A percentile compares a stretch with the other conserved stretches of the same genome.
These are phyloP conservation scores for Hanseniaspora uvarum DNA, from an alignment of 1,139 yeast genomes.

Conservation along the genomic window DNA sequence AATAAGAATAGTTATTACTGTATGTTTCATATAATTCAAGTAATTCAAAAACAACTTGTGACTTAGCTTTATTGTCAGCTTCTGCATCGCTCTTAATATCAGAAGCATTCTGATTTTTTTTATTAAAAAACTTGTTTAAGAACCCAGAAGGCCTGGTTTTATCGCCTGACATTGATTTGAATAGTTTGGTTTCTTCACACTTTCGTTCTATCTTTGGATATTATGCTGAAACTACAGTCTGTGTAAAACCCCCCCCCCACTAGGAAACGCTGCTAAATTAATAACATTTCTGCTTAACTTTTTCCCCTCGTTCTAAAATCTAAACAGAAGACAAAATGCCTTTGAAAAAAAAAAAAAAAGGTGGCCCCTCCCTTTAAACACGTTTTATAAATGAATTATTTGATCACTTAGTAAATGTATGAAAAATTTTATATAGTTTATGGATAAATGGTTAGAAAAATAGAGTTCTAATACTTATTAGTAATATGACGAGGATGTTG, in stretches of 20 bases:
- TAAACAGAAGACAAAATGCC: background rate
- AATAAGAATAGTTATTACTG: conserved; percentile 5
- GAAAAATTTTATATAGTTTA: background rate
- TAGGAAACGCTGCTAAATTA: too few relatives aligned
- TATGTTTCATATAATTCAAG: conserved; percentile 2
- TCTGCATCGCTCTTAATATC: background rate
- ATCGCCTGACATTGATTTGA: background rate
- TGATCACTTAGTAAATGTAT: background rate
- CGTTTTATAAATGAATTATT: background rate
- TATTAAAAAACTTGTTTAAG: conserved; percentile 9
- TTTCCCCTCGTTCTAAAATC: too few relatives aligned
- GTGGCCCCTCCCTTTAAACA: background rate
- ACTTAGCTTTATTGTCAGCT: background rate
- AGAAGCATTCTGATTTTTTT: background rate
- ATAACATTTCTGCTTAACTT: too few relatives aligned
- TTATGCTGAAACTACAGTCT: too few relatives aligned
- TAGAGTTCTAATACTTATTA: conserved; percentile 19
- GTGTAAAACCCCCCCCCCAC: too few relatives aligned
- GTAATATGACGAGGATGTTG: conserved; percentile 36
- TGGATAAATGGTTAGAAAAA: background rate
- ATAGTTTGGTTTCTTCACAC: too few relatives aligned
- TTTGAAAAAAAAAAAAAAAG: background rate
- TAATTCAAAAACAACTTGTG: background rate
- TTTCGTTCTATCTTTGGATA: too few relatives aligned
- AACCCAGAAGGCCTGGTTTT: background rate